phyloP scores from a whole-genome alignment of 805 yeast species.

The Soucietia sequanensis region DNA sequence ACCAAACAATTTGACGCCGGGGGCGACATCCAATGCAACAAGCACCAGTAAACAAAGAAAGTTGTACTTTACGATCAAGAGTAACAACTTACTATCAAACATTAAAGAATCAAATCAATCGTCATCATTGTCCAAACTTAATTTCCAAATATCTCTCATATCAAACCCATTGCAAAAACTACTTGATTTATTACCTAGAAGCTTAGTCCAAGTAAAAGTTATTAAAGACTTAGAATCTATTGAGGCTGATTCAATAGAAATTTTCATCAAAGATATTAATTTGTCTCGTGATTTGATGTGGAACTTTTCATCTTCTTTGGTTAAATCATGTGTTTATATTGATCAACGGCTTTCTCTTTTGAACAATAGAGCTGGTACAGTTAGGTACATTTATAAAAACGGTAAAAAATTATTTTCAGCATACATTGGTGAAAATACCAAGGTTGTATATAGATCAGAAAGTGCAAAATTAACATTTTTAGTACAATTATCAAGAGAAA shows the following conservation, averaged over 20 bases:
- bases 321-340: conserved; percentile 62
- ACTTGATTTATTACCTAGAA: conserved; percentile 66
- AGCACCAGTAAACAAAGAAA: conserved; percentile 24
- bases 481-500: conserved; percentile 87
- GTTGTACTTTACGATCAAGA: conserved; percentile 44
- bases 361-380: conserved; percentile 58
- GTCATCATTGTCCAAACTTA: conserved; percentile 15
- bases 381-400: conserved; percentile 60
- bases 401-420: conserved; percentile 76
- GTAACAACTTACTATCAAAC: conserved; percentile 22
- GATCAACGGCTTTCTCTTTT: conserved; percentile 65
- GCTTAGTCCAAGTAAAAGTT: conserved; percentile 56
- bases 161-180: conserved; percentile 59
- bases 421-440: conserved; percentile 70
- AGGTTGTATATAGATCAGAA: conserved; percentile 85
- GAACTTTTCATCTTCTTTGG: conserved; percentile 64
- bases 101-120: conserved; percentile 7
- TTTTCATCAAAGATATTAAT: conserved; percentile 75
- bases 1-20: no score
- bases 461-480: conserved; percentile 80
- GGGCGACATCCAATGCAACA: no score
- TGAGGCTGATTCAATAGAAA: conserved; percentile 81
- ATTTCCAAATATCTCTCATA: conserved; percentile 52
- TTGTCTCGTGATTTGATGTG: conserved; percentile 93
- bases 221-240: conserved; percentile 43